Conservation (phyloP, 1,139 yeast species). For the Blastobotrys niveus region DNA sequence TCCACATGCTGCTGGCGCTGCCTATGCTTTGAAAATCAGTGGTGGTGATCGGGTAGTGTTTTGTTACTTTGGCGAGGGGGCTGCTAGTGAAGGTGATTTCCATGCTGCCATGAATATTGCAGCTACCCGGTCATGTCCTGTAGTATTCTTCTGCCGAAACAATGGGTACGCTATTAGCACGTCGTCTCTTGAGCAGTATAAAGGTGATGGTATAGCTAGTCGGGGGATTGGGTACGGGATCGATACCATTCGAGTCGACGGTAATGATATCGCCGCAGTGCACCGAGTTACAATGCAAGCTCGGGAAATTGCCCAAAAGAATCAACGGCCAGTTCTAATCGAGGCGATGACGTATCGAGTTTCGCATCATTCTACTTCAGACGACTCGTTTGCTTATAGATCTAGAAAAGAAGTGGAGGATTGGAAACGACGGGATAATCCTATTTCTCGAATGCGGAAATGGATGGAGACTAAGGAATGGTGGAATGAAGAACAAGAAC, state of each 20-base stretch:
- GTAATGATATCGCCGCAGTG: slow-evolving; percentile 35
- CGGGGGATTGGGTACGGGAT: slow-evolving; percentile 37
- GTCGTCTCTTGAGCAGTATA: slow-evolving; percentile 35
- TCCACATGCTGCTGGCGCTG: slow-evolving; percentile 38
- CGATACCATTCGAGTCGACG: slow-evolving; percentile 36
- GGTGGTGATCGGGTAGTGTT: slow-evolving; percentile 29
- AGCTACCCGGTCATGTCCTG: slow-evolving; percentile 35
- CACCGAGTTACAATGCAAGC: slow-evolving; percentile 32
- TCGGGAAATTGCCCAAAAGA: slow-evolving; percentile 29
- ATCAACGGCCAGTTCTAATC: slow-evolving; percentile 33
- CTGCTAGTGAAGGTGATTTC: slow-evolving; percentile 38
- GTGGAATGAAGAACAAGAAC: slow-evolving; percentile 34
- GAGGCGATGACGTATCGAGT: slow-evolving; percentile 38
- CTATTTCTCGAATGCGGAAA: slow-evolving; percentile 34
- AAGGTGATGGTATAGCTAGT: slow-evolving; percentile 37
- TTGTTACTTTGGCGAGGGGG: slow-evolving; percentile 38
- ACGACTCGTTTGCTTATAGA: slow-evolving; percentile 37
- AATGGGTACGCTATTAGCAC: slow-evolving; percentile 38
- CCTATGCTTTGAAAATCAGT: slow-evolving; percentile 33
- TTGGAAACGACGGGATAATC: slow-evolving; percentile 36
- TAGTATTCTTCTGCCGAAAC: slow-evolving; percentile 35
- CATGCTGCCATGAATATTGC: slow-evolving; percentile 38
- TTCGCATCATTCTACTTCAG: slow-evolving; percentile 37
- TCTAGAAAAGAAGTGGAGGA: slow-evolving; percentile 35
- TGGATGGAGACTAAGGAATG: slow-evolving; percentile 31